phyloP scores from a whole-genome alignment of 2,329 filamentous ascomycete genomes.

The Xylariales sp. region DNA sequence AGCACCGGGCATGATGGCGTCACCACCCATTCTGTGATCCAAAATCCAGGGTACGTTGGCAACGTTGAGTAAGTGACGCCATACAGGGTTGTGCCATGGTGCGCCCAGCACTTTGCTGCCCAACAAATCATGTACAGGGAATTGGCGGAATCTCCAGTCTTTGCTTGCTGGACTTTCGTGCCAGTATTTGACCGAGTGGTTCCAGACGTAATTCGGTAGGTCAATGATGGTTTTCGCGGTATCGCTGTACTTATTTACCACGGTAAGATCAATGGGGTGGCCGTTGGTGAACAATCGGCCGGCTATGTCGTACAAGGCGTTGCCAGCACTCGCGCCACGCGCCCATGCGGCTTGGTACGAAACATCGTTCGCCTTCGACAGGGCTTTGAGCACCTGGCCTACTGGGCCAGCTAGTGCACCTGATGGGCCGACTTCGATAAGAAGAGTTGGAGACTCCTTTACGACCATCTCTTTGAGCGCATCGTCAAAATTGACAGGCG shows the following conservation, averaged over 20 bases:
- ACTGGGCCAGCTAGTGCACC: constrained; percentile 18
- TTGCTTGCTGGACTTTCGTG: constrained; percentile 17
- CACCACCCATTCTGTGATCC: constrained; percentile 40
- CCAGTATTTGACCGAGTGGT: constrained; percentile 19
- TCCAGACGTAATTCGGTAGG: constrained; percentile 23
- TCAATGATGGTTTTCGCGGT: constrained; percentile 14
- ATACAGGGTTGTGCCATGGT: constrained; percentile 13
- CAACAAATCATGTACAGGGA: constrained; percentile 16
- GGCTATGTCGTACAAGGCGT: constrained; percentile 15
- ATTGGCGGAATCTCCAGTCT: constrained; percentile 16
- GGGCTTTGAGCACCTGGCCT: constrained; percentile 17
- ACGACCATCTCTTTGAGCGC: constrained; percentile 10
- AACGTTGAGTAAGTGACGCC: constrained; percentile 10
- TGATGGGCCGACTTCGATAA: constrained; percentile 21
- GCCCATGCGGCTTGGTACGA: constrained; percentile 11
- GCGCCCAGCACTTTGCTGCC: constrained; percentile 16
- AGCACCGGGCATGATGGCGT: constrained; percentile 36
- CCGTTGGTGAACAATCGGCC: constrained; percentile 18
- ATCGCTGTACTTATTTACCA: constrained; percentile 15
- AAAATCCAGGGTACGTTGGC: constrained; percentile 33
- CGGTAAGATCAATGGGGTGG: constrained; percentile 10
- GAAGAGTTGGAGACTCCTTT: constrained; percentile 10
- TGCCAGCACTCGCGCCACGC: constrained; percentile 11
- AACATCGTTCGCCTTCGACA: neutral
- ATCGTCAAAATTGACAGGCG: constrained; percentile 21